Base-by-base conservation (phyloP, 768 basidiomycete genomes). In the Trichaptum fuscoviolaceum region DNA sequence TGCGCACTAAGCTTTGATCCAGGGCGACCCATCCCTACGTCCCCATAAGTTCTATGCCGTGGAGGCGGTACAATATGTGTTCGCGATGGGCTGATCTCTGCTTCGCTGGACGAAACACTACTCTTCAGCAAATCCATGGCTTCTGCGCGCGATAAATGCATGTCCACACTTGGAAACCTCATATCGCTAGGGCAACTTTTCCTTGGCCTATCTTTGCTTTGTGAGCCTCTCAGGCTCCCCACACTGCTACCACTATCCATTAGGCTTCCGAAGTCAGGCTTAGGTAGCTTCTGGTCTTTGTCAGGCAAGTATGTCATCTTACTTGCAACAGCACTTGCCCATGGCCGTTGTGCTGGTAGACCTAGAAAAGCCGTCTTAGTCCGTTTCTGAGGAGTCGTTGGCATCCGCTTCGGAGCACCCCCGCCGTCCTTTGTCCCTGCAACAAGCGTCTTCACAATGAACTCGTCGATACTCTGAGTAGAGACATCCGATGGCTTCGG, bases 311-410 rank as follows among this genome's bases (percentile, higher is more conserved):
- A 75, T 3, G 85, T 87, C 62, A 91, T 85, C 74, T 89, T 91
- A 69, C 82, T 75, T 17, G 91, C 83, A 23, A 92, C 84, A 3
- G 91, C 91, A 72, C 91, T 92, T 74, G 92, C 91, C 91, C 91
- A 93, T 4, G 88, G 90, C 10, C 91, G 81, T 63, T 85, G 83
- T 7, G 64, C 12, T 67, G 68, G 20, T 42, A 73, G 52, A 67
- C 80, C 80, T 30, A 81, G 79, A 36, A 88, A 77, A 71, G 84
- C 81, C 24, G 85, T 87, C 76, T 88, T 88, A 66, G 81, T 75
- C 72, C 82, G 87, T 81, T 93, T 93, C n/a, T 92, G 89, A 0
- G 92, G 92, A 17, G 92, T 93, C 0, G 89, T 91, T 0, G 92
- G 92, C 7, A 85, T 84, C 65, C 82, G 87, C 81, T 91, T 92